phyloP scores from a whole-genome alignment of 257 asterid species.

The Solanum gracilifrons region DNA sequence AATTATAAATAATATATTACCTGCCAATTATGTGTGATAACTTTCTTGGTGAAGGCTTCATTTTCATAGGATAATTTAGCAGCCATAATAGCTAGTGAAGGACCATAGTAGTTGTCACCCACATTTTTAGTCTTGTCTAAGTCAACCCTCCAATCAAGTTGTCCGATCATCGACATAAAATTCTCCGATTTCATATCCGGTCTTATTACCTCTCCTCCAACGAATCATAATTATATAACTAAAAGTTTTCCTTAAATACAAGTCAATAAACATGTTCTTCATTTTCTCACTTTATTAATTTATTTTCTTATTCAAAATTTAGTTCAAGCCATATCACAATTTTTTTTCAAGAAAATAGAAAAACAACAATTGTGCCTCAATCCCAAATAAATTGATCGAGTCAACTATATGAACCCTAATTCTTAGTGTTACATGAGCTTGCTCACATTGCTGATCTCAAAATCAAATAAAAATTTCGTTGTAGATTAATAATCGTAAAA shows the following conservation, averaged over 20 bases:
- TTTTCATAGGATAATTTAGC: conserved; percentile 61
- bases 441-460: background rate
- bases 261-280: background rate
- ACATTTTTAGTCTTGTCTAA: conserved; percentile 13
- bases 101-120: conserved; percentile 4
- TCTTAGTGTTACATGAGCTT: background rate
- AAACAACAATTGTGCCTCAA: background rate
- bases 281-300: background rate
- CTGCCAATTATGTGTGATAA: conserved; percentile 42
- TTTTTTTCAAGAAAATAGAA: background rate
- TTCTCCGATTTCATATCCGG: conserved; percentile 40
- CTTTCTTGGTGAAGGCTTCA: conserved; percentile 22
- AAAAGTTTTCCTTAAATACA: background rate
- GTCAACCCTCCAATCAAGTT: conserved; percentile 30
- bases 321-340: background rate
- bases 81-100: conserved; percentile 47
- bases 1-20: background rate
- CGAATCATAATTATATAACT: background rate
- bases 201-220: conserved; percentile 29
- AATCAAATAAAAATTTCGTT: background rate
- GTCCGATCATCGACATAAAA: conserved; percentile 34
- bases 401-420: background rate
- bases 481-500: background rate
- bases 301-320: background rate
- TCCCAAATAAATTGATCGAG: background rate